Base-by-base conservation (phyloP, 805 yeast species). In the Candida anglica region DNA sequence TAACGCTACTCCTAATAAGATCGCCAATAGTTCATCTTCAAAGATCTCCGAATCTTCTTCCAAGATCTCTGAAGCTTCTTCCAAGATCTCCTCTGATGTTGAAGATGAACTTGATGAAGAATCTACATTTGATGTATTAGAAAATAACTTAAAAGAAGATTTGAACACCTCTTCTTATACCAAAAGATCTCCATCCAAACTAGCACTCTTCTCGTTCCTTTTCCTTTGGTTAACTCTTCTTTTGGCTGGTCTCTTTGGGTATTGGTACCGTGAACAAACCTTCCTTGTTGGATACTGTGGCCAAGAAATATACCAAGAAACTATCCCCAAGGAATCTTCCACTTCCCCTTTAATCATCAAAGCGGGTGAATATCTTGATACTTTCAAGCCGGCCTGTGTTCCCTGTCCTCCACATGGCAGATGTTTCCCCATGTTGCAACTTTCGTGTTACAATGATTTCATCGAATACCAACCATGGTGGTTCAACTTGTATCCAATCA, bases 331-430 rank as follows among this genome's bases (percentile, higher is more conserved):
- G 10, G 35, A 50, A 17, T 43, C 47, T 3, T 48, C 53, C 5
- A 45, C 53, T 4, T 58, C 60, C 19, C 48, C 56, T 0, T 47
- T 54, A 29, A 39, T 75, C 18, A 43, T 54, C 3, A 31, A 45
- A 7, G 23, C 69, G 7, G 85, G 82, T 26, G 46, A 56, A 0
- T 58, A 63, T 37, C 54, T 83, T 37, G 74, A 72, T 31, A 37
- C 50, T 0, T 52, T 71, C 32, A 70, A 71, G 31, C 94, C 95
- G 2, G 28, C 44, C 0, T 91, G 98, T 60, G 60, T 73, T 3
- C 74, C 74, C 17, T 91, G 98, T 52, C 97, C 98, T 2, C 73
- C 69, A 3, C 80, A 89, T 58, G 93, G 89, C 0, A 65, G 75
- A 24, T 91, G 98, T 58, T 77, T 70, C 42, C 75, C 77, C 16